Percentiles rank a stretch among this genome's conserved stretches.
These are phyloP conservation scores for Penicillium italicum DNA, from an alignment of 2,329 filamentous ascomycete species.

Conservation along the genomic window DNA sequence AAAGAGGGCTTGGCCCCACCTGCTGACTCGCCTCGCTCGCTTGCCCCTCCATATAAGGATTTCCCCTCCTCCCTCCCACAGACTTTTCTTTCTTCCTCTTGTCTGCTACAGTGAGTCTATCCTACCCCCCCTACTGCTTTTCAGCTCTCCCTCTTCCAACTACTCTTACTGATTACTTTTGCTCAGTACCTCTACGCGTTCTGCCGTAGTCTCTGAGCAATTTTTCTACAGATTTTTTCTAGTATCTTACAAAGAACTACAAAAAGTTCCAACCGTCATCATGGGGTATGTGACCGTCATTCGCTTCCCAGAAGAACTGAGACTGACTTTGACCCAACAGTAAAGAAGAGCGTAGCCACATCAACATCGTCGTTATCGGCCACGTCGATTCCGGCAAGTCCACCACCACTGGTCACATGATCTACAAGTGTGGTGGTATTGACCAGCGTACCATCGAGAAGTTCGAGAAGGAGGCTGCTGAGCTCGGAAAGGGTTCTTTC, in stretches of 20 bases:
- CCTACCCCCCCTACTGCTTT: slow-evolving; percentile 27
- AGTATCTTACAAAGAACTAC: slow-evolving; percentile 49
- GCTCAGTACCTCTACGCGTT: slow-evolving; percentile 51
- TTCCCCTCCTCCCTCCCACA: slow-evolving; percentile 45
- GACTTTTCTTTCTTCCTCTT: slow-evolving; percentile 38
- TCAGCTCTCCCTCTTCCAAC: slow-evolving; percentile 20
- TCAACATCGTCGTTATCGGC: slow-evolving; percentile 98
- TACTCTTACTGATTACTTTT: slow-evolving; percentile 22
- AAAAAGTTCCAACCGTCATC: slow-evolving; percentile 49
- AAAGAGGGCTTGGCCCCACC: slow-evolving; percentile 36
- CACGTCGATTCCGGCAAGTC: slow-evolving; percentile 99
- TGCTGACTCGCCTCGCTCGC: slow-evolving; percentile 38
- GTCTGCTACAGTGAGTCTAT: slow-evolving; percentile 49
- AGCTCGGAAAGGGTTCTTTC: slow-evolving; percentile 99
- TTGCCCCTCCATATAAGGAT: slow-evolving; percentile 49
- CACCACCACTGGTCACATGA: slow-evolving; percentile 92
- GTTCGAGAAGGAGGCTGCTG: slow-evolving; percentile 99
- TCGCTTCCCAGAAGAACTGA: too few species aligned
- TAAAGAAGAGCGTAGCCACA: slow-evolving; percentile 94
- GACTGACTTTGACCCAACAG: slow-evolving; percentile 44
- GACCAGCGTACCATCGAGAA: slow-evolving; percentile 99
- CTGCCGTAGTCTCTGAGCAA: slow-evolving; percentile 52
- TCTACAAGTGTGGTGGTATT: slow-evolving; percentile 99
- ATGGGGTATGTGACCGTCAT: slow-evolving; percentile 55
- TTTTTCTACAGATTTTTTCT: slow-evolving; percentile 38